A percentile compares a stretch with the other conserved stretches of the same genome.
Evolutionary conservation across 495 filamentous ascomycete genomes (phyloP).

Genomic region (Staphylotrichum longicolle): DNA sequence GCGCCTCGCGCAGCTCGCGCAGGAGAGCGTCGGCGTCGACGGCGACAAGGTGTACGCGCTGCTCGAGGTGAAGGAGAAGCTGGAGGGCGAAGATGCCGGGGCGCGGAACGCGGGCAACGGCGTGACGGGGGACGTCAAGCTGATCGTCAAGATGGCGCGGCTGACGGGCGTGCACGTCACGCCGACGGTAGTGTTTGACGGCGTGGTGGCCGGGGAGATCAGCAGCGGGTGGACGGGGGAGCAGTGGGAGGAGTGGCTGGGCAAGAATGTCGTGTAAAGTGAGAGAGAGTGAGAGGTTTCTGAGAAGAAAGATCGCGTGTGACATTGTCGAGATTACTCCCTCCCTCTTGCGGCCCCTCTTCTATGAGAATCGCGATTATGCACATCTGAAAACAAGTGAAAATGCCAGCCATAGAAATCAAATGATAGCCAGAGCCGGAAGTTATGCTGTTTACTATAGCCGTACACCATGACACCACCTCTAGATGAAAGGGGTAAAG

Average conservation of each 20-base stretch:
- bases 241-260: constrained; percentile 85
- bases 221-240: constrained; percentile 71
- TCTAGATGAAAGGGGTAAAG: constrained; percentile 15
- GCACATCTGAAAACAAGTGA: constrained; percentile 4
- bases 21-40: constrained; percentile 59
- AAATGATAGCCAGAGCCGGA: constrained; percentile 2
- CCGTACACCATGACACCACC: constrained; percentile 9
- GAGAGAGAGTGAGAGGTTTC: not conserved
- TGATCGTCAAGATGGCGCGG: constrained; percentile 75
- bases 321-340: not conserved
- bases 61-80: constrained; percentile 63
- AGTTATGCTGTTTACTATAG: not conserved
- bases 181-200: constrained; percentile 86
- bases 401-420: not conserved
- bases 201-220: constrained; percentile 74
- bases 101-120: constrained; percentile 74
- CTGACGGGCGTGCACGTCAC: constrained; percentile 81
- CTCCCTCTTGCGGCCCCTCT: not conserved
- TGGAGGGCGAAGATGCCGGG: constrained; percentile 56
- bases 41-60: constrained; percentile 62
- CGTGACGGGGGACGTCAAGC: constrained; percentile 83
- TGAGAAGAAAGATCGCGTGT: not conserved
- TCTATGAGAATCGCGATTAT: constrained; percentile 13
- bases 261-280: constrained; percentile 65
- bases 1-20: constrained; percentile 67